Conservation (phyloP, 192 early-diverging fungal genomes). For the Anaeromyces robustus region DNA sequence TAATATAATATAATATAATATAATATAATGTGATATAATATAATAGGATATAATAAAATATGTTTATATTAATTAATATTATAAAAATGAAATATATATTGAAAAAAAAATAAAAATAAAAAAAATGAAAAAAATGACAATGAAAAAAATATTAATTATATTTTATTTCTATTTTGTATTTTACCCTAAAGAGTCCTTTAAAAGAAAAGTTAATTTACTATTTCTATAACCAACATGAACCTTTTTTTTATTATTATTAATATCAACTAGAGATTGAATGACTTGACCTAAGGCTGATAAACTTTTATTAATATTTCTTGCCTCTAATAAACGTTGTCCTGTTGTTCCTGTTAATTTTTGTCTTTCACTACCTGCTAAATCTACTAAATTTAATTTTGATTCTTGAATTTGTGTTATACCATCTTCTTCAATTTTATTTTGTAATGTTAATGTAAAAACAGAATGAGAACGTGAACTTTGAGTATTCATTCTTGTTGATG, state of each 20-base stretch:
- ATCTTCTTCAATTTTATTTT: background rate
- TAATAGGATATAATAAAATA: too few species aligned
- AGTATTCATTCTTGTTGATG: background rate
- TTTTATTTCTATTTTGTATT: constrained; percentile 6
- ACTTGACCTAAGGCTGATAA: constrained; percentile 64
- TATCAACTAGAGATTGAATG: constrained; percentile 63
- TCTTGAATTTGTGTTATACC: background rate
- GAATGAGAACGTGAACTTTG: background rate
- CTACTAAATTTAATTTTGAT: background rate
- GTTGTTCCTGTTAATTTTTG: constrained; percentile 46
- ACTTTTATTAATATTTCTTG: constrained; percentile 69
- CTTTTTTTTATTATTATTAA: constrained; percentile 23
- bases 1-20: too few species aligned
- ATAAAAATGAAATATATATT: too few species aligned
- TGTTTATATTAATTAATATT: too few species aligned
- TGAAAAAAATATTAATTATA: too few species aligned
- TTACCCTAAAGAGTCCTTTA: constrained; percentile 53
- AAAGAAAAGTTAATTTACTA: constrained; percentile 47
- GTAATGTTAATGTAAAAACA: background rate
- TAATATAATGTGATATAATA: too few species aligned
- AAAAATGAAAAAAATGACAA: too few species aligned
- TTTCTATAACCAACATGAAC: constrained; percentile 34
- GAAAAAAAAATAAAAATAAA: too few species aligned
- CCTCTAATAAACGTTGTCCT: constrained; percentile 55
- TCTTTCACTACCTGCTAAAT: constrained; percentile 30